Evolutionary conservation across 305 asterid genomes (phyloP).

Genomic region (Fraxinus platypoda): DNA sequence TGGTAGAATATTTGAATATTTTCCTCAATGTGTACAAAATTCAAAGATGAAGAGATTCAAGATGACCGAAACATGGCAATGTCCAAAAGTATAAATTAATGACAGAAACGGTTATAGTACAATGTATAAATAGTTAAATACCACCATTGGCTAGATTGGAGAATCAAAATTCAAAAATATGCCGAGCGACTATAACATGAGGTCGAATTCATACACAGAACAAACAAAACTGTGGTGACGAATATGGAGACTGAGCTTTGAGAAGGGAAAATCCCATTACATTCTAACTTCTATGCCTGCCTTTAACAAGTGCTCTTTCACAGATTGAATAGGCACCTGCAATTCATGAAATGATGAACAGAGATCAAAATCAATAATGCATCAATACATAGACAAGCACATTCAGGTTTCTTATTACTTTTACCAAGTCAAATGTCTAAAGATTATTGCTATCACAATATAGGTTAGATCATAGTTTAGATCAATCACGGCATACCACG

Average conservation of each 20-base stretch:
- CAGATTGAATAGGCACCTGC: conserved; percentile 60
- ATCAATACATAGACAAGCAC: background rate
- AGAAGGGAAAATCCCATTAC: conserved; percentile 18
- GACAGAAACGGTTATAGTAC: background rate
- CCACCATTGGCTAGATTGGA: background rate
- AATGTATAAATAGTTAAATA: background rate
- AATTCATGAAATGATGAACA: background rate
- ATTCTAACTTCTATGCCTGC: conserved; percentile 58
- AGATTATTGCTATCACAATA: background rate
- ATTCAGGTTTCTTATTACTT: background rate
- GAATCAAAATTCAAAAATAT: background rate
- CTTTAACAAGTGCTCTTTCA: conserved; percentile 50
- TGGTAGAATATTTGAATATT: background rate
- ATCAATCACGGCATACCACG: background rate
- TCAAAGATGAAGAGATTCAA: background rate
- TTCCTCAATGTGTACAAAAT: background rate
- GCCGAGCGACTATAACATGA: background rate
- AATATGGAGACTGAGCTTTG: background rate
- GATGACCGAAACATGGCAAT: background rate
- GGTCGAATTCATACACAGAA: background rate
- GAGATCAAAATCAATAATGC: background rate
- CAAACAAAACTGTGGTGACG: background rate
- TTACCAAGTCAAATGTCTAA: background rate
- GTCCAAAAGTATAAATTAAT: background rate
- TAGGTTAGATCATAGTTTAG: background rate